These are phyloP conservation scores for Lachancea meyersii DNA, from an alignment of 805 yeast genomes.

Conservation along the genomic window DNA sequence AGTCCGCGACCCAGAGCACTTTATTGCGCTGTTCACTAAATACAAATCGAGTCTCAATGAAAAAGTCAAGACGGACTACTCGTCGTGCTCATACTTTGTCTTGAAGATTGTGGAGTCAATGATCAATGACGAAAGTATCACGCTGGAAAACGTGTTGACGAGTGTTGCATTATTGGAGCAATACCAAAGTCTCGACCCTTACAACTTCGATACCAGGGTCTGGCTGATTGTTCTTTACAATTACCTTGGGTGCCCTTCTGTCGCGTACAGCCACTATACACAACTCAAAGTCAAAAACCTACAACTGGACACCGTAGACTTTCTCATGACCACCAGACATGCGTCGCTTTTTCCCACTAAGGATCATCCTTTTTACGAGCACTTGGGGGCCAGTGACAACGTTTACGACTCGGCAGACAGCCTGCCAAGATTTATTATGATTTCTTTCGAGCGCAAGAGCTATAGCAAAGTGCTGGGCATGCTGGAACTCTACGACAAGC, in stretches of 20 bases:
- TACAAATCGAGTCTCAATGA: conserved; percentile 34
- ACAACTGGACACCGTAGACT: conserved; percentile 67
- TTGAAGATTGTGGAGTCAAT: conserved; percentile 45
- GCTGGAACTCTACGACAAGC: conserved; percentile 49
- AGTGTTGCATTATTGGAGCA: conserved; percentile 53
- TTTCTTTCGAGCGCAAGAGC: conserved; percentile 52
- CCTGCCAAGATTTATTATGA: conserved; percentile 45
- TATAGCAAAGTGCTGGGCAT: conserved; percentile 66
- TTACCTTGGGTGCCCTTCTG: conserved; percentile 46
- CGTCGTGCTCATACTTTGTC: conserved; percentile 60
- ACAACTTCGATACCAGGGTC: conserved; percentile 63
- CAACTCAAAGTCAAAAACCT: conserved; percentile 61
- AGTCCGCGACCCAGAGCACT: conserved; percentile 2
- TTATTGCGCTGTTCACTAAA: conserved; percentile 36
- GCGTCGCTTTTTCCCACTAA: conserved; percentile 42
- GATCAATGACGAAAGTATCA: conserved; percentile 14
- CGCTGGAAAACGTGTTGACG: conserved; percentile 30
- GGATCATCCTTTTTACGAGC: conserved; percentile 23
- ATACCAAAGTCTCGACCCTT: conserved; percentile 50
- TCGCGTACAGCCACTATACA: conserved; percentile 47
- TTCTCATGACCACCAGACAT: conserved; percentile 44
- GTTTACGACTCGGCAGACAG: conserved; percentile 51
- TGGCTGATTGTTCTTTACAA: conserved; percentile 67
- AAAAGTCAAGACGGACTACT: conserved; percentile 61
- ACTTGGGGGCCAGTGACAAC: conserved; percentile 36